phyloP scores from a whole-genome alignment of 345 rosid species.

The Melaleuca quinquenervia region DNA sequence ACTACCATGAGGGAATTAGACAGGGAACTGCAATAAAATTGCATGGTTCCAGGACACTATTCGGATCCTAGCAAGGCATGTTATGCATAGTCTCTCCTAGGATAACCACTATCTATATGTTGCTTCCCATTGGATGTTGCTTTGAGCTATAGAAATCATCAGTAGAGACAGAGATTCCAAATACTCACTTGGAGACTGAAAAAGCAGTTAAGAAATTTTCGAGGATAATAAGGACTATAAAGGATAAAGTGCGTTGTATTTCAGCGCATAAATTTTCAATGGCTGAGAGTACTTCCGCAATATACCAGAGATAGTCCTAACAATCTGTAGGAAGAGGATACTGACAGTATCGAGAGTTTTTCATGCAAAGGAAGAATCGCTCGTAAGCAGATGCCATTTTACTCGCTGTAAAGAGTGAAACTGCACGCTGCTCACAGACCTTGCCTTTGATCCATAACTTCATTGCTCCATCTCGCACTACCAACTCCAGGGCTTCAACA shows the following conservation, averaged over 20 bases:
- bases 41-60: background rate
- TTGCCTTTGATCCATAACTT: conserved; percentile 39
- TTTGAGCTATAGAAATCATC: background rate
- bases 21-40: background rate
- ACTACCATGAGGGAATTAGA: background rate
- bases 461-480: conserved; percentile 33
- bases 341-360: conserved; percentile 34
- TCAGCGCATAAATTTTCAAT: background rate
- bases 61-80: background rate
- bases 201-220: background rate
- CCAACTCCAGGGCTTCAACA: conserved; percentile 37
- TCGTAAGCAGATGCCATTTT: conserved; percentile 73
- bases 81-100: background rate
- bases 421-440: conserved; percentile 31
- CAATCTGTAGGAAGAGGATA: conserved; percentile 54
- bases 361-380: conserved; percentile 76
- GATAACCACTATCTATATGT: background rate
- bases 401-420: conserved; percentile 46
- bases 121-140: background rate
- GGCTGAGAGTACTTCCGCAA: background rate
- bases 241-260: background rate
- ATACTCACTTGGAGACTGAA: background rate
- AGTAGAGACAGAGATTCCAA: background rate
- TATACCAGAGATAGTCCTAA: background rate
- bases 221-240: background rate